These are phyloP conservation scores for Sclerotinia minor DNA, from an alignment of 2,329 filamentous ascomycete species.

Conservation along the genomic window DNA sequence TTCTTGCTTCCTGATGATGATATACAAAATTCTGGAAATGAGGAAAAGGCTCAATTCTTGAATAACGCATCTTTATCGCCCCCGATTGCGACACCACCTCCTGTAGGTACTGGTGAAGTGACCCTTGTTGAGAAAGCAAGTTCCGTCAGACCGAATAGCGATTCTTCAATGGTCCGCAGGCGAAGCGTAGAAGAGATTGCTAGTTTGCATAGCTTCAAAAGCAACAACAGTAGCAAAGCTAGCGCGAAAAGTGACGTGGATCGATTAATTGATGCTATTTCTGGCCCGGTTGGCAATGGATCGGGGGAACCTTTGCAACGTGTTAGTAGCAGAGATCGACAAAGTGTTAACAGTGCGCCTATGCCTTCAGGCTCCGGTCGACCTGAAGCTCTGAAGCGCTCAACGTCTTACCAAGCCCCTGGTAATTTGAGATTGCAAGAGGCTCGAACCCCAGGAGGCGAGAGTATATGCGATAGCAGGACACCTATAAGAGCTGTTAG, in stretches of 20 bases:
- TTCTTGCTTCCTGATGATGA: constrained; percentile 61
- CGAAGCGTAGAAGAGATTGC: constrained; percentile 33
- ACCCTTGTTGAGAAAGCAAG: constrained; percentile 58
- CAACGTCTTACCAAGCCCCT: constrained; percentile 32
- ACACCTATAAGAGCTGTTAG: constrained; percentile 48
- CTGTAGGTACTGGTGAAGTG: constrained; percentile 52
- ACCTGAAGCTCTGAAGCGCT: constrained; percentile 28
- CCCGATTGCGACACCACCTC: constrained; percentile 26
- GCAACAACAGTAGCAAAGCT: constrained; percentile 34
- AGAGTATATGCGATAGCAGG: constrained; percentile 44
- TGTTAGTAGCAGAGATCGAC: constrained; percentile 30
- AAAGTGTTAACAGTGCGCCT: constrained; percentile 26
- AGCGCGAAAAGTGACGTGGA: constrained; percentile 61
- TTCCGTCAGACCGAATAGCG: constrained; percentile 24
- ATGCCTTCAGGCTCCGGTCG: neutral
- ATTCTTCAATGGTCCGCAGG: constrained; percentile 22
- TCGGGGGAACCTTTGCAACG: constrained; percentile 41
- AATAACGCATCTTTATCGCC: constrained; percentile 9
- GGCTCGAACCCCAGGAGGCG: constrained; percentile 45
- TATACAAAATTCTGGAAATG: constrained; percentile 23
- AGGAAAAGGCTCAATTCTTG: neutral
- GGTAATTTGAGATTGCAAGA: constrained; percentile 28
- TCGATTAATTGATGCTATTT: constrained; percentile 69
- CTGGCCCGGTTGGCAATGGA: constrained; percentile 54
- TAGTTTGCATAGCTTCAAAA: constrained; percentile 38